phyloP scores from a whole-genome alignment of 306 rosid species.

The Gleditsia sinensis region DNA sequence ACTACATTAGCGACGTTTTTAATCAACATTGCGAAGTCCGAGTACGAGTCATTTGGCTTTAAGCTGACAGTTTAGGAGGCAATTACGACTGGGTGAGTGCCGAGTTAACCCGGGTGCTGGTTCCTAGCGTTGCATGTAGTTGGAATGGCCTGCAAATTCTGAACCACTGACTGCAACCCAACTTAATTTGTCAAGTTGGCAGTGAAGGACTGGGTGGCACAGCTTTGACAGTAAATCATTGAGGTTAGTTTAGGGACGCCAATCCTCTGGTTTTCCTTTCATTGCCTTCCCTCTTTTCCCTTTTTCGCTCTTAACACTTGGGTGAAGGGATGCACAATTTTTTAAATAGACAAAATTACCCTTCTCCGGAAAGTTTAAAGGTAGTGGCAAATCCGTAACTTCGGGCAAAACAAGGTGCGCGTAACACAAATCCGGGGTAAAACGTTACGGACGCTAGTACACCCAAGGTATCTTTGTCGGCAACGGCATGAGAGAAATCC shows the following conservation, averaged over 20 bases:
- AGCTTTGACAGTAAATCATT: slow-evolving; percentile 42
- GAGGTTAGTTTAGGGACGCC: slow-evolving; percentile 24
- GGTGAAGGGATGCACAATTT: not conserved
- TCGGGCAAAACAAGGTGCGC: not conserved
- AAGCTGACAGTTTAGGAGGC: not conserved
- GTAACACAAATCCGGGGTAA: slow-evolving; percentile 4
- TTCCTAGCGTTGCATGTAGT: slow-evolving; percentile 33
- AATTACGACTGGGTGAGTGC: slow-evolving; percentile 23
- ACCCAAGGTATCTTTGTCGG: slow-evolving; percentile 53
- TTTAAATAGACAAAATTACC: not conserved
- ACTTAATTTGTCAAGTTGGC: slow-evolving; percentile 59
- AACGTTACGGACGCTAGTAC: slow-evolving; percentile 7
- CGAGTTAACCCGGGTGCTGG: slow-evolving; percentile 37
- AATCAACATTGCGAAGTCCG: not conserved
- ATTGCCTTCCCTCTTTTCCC: not conserved
- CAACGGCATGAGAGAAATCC: slow-evolving; percentile 39
- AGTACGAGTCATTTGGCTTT: not conserved
- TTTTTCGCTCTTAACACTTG: not conserved
- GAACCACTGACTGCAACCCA: slow-evolving; percentile 59
- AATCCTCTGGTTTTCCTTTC: not conserved
- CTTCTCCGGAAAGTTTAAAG: too few relatives aligned
- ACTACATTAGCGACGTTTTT: not conserved
- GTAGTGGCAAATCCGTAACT: slow-evolving; percentile 13
- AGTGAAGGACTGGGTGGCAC: slow-evolving; percentile 38
- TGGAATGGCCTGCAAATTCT: slow-evolving; percentile 53